Evolutionary conservation across 2,329 filamentous ascomycete species (phyloP), one percentile per base, ranked within the genome.

Genomic region (Bipolaris bicolor): DNA sequence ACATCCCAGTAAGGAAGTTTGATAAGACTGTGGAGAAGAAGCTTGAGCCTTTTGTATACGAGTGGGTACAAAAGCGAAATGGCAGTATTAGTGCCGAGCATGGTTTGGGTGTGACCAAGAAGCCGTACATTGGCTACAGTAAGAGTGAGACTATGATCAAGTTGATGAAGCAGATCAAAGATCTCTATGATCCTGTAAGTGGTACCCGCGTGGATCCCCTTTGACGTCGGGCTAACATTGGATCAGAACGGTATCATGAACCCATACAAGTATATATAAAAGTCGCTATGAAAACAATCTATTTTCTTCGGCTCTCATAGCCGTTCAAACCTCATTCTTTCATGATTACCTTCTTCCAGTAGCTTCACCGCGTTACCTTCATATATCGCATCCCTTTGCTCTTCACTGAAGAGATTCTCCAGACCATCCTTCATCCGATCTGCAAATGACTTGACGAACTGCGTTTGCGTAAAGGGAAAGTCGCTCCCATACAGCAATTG

Each of bases 51-150:
- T 99, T 90, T 79, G 91, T 99, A 22, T 99, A 97, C 74, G 92
- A 99, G 80, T 99, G 95, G 95, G 94, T 98, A 65, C 83, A 88
- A 69, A 87, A 91, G 80, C 85, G 90, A 45, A 89, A 89, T 62
- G 95, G 95, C 60, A 97, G 92, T 77, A 97, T 99, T 78, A 97
- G 92, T 72, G 95, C 95, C 48, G 95, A 99, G 80, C 95, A 99
- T 76, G 95, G 95, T 3, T 80, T 99, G 39, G 95, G 95, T 15
- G 80, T 99, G 62, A 92, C 93, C 48, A 99, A 99, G 88, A 97
- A 96, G 82, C 90, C 92, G 57, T 99, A 89, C 74, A 92, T 99
- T 76, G 89, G 91, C 29, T 98, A 98, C 80, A 97, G 92, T 79
- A 87, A 92, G 70, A 93, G 88, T 72, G 88, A 92, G 55, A 94